Evolutionary conservation across 352 stramenopile species (phyloP).

Genomic region (Phytophthora parvispora): DNA sequence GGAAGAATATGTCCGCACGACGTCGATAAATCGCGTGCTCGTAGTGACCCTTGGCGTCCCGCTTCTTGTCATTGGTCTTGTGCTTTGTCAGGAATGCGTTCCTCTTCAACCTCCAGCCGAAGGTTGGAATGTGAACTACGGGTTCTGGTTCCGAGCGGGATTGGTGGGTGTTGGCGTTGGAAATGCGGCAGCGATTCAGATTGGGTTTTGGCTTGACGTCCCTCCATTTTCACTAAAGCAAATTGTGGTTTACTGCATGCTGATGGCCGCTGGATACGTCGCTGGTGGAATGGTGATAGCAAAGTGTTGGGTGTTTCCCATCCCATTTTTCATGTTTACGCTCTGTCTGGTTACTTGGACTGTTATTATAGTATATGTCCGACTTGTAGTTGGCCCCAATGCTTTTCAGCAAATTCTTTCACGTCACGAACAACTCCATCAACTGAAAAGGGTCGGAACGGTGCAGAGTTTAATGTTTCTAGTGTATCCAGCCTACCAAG

Average conservation of each 20-base stretch:
- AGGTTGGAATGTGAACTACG: conserved; percentile 26
- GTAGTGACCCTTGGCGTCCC: conserved; percentile 15
- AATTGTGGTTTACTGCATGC: conserved; percentile 3
- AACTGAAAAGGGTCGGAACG: not conserved
- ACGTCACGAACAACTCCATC: conserved; percentile 1
- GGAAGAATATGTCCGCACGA: conserved; percentile 28
- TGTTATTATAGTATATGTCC: conserved; percentile 16
- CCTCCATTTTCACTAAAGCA: conserved; percentile 18
- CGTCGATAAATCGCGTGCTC: conserved; percentile 13
- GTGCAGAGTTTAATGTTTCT: conserved; percentile 23
- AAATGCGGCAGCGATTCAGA: conserved; percentile 15
- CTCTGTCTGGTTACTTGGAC: conserved; percentile 6
- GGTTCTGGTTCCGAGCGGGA: conserved; percentile 29
- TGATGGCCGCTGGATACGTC: conserved; percentile 17
- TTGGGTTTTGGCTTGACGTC: conserved; percentile 21
- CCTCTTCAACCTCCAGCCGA: conserved; percentile 23
- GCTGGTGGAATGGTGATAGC: conserved; percentile 14
- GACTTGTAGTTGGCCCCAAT: conserved; percentile 14
- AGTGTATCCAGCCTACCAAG: conserved; percentile 27
- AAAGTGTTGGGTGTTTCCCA: conserved; percentile 25
- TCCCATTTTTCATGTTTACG: conserved; percentile 32
- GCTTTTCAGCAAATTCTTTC: conserved; percentile 12
- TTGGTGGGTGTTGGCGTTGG: conserved; percentile 13
- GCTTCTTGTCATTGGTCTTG: conserved; percentile 11
- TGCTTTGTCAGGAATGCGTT: conserved; percentile 28